Evolutionary conservation across 805 yeast species (phyloP).

Genomic region (Saccharomycopsis oosterbeekiorum): DNA sequence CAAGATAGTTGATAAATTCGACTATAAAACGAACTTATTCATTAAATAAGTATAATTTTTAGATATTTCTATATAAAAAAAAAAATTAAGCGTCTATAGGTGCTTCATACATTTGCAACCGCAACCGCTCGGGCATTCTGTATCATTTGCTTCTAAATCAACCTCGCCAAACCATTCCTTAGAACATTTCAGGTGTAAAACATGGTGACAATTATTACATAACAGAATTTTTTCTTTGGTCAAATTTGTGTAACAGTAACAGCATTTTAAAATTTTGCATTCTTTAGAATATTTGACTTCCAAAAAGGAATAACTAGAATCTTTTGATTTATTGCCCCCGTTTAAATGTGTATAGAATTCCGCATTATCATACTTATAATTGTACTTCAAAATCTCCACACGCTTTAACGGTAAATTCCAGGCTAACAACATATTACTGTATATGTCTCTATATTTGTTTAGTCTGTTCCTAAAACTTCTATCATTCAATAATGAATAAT

Average conservation of each 20-base stretch:
- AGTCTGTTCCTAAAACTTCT: slow-evolving; percentile 5
- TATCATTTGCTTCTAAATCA: slow-evolving; percentile 8
- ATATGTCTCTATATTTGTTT: slow-evolving; percentile 40
- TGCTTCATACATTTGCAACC: slow-evolving; percentile 58
- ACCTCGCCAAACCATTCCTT: slow-evolving; percentile 59
- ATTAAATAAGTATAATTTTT: background rate
- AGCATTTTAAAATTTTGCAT: slow-evolving; percentile 38
- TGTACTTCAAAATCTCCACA: slow-evolving; percentile 67
- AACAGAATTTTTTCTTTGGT: slow-evolving; percentile 45
- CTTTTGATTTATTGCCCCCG: background rate
- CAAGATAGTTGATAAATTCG: background rate
- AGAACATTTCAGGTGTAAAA: slow-evolving; percentile 72
- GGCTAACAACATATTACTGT: slow-evolving; percentile 63
- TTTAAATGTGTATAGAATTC: slow-evolving; percentile 17
- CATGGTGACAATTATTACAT: slow-evolving; percentile 70
- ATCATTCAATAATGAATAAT: background rate
- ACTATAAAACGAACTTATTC: background rate
- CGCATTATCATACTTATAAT: slow-evolving; percentile 27
- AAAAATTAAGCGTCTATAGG: background rate
- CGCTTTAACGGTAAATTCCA: slow-evolving; percentile 85
- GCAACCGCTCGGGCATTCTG: slow-evolving; percentile 77
- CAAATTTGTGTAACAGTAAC: slow-evolving; percentile 53
- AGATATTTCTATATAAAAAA: background rate
- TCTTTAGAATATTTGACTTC: slow-evolving; percentile 20
- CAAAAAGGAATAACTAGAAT: background rate